Evolutionary conservation across 2,329 filamentous ascomycete genomes (phyloP).

Genomic region (Sarocladium strictum): DNA sequence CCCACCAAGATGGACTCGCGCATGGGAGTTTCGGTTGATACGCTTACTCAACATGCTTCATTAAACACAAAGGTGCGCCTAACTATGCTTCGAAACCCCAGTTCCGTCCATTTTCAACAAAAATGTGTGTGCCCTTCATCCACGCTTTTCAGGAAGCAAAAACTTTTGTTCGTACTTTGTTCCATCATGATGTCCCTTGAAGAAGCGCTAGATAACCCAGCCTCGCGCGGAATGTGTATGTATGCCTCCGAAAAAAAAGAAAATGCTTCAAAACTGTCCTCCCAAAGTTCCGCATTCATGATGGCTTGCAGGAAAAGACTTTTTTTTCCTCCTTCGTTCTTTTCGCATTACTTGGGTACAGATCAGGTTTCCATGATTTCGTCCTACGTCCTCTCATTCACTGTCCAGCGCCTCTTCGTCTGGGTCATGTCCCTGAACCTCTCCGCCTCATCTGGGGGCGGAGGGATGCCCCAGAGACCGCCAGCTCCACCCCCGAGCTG

Average conservation of each 20-base stretch:
- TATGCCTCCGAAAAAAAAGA: not conserved
- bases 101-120: not conserved
- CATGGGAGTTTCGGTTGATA: too few relatives aligned
- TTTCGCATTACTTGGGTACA: too few relatives aligned
- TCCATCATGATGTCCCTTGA: not conserved
- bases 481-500: conserved; percentile 31
- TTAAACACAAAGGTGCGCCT: not conserved
- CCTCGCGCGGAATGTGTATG: not conserved
- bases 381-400: conserved; percentile 35
- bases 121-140: too few relatives aligned
- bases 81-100: not conserved
- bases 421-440: conserved; percentile 37
- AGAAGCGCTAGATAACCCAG: not conserved
- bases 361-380: not conserved
- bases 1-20: too few relatives aligned
- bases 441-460: conserved; percentile 39
- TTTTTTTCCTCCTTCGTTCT: not conserved
- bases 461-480: conserved; percentile 40
- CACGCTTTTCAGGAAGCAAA: too few relatives aligned
- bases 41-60: too few relatives aligned
- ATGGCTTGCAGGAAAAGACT: not conserved
- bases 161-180: too few relatives aligned
- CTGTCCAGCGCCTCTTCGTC: conserved; percentile 50
- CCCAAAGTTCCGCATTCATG: too few relatives aligned
- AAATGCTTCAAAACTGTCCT: too few relatives aligned